phyloP scores from a whole-genome alignment of 2,329 filamentous ascomycete species.

The Dothideomycetes sp. region DNA sequence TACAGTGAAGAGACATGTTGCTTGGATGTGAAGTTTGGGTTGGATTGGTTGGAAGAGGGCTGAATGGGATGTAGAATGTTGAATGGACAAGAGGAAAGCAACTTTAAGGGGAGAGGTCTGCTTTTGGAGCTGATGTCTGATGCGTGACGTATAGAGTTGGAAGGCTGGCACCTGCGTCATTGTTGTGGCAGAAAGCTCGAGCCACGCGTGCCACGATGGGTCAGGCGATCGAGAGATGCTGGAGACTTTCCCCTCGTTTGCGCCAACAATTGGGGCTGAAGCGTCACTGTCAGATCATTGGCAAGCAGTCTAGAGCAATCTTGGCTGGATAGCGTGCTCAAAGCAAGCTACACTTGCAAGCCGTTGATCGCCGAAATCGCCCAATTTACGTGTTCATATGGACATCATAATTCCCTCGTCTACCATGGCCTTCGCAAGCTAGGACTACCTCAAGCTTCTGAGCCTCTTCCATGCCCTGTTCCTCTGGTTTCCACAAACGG shows the following conservation, averaged over 20 bases:
- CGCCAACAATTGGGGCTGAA: neutral
- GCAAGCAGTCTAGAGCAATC: neutral
- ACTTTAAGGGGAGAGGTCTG: neutral
- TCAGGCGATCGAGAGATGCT: neutral
- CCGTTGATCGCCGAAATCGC: neutral
- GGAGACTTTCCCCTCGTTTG: neutral
- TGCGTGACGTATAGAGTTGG: neutral
- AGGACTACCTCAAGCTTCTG: neutral
- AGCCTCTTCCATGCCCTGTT: conserved; percentile 17
- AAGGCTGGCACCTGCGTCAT: neutral
- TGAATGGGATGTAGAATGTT: conserved; percentile 3
- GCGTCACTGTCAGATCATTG: neutral
- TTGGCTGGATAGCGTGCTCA: neutral
- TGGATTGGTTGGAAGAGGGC: conserved; percentile 3
- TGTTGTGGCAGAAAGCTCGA: neutral
- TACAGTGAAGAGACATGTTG: conserved; percentile 51
- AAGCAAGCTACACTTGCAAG: neutral
- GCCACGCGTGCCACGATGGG: no score
- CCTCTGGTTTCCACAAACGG: conserved; percentile 42
- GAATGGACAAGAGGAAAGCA: conserved; percentile 4
- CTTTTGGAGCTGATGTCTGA: neutral
- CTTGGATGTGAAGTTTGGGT: conserved; percentile 11
- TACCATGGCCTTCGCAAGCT: neutral
- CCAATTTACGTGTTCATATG: neutral
- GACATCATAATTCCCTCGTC: neutral